These are phyloP conservation scores for Jatropha curcas DNA, from an alignment of 345 rosid genomes.

Conservation along the genomic window DNA sequence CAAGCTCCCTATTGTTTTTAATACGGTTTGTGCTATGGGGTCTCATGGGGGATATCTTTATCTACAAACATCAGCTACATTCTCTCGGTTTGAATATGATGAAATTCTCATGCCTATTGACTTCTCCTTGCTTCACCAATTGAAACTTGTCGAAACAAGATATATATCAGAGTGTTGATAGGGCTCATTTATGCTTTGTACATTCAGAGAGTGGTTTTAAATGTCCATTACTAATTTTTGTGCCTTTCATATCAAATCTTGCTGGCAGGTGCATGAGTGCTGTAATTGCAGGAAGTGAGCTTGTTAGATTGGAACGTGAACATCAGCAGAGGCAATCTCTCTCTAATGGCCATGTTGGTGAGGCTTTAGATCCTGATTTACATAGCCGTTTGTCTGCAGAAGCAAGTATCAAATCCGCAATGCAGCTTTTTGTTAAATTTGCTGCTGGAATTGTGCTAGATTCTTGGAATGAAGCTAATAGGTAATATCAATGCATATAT, in stretches of 20 bases:
- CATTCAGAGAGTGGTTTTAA: not conserved
- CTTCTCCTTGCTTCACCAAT: constrained; percentile 4
- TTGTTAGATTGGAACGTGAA: constrained; percentile 79
- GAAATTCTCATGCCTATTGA: not conserved
- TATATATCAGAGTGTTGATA: not conserved
- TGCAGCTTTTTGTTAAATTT: constrained; percentile 89
- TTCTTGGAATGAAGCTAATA: constrained; percentile 80
- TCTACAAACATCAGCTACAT: not conserved
- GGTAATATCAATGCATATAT: constrained; percentile 38
- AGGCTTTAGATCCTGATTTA: constrained; percentile 64
- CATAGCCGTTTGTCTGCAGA: constrained; percentile 70
- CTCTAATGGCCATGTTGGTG: constrained; percentile 69
- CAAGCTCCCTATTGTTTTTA: not conserved
- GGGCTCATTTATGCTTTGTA: not conserved
- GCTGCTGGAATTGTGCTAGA: constrained; percentile 81
- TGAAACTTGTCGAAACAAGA: not conserved
- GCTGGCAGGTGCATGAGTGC: constrained; percentile 82
- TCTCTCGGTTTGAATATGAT: not conserved
- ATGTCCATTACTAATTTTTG: constrained; percentile 7
- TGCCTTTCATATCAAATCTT: constrained; percentile 9
- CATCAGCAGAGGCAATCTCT: constrained; percentile 67
- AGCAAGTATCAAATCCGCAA: constrained; percentile 87
- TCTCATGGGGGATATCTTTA: not conserved
- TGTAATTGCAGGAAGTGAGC: constrained; percentile 90
- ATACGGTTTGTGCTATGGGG: not conserved